These are phyloP conservation scores for Saccharomyces uvarum DNA, from an alignment of 1,139 yeast species.

Conservation along the genomic window DNA sequence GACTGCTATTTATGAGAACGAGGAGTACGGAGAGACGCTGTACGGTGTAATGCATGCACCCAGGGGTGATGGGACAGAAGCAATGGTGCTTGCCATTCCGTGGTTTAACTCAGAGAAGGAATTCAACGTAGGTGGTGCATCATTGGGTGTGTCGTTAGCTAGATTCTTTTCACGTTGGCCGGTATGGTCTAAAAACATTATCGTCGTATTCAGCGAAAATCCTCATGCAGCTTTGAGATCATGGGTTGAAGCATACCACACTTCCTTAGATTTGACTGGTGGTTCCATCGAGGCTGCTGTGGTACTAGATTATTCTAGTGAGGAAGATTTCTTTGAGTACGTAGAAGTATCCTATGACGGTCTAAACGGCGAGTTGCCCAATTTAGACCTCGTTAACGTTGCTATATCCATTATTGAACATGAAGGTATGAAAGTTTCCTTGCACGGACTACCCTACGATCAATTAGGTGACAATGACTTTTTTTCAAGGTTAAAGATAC, in stretches of 20 bases:
- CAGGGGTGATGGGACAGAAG: constrained; percentile 92
- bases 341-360: constrained; percentile 80
- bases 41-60: constrained; percentile 90
- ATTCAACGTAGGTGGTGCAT: constrained; percentile 71
- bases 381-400: constrained; percentile 78
- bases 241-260: constrained; percentile 95
- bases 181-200: constrained; percentile 91
- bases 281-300: constrained; percentile 92
- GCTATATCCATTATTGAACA: constrained; percentile 65
- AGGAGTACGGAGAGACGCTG: constrained; percentile 44
- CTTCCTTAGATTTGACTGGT: constrained; percentile 78
- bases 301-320: constrained; percentile 70
- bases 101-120: constrained; percentile 59
- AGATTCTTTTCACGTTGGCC: constrained; percentile 79
- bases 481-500: constrained; percentile 48
- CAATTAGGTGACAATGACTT: constrained; percentile 42
- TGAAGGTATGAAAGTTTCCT: constrained; percentile 62
- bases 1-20: constrained; percentile 45
- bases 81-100: constrained; percentile 86
- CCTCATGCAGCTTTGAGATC: constrained; percentile 61
- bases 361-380: constrained; percentile 90
- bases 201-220: constrained; percentile 74
- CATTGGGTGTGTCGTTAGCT: constrained; percentile 65
- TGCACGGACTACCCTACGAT: constrained; percentile 51
- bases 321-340: constrained; percentile 59